Evolutionary conservation across 2,329 filamentous ascomycete genomes (phyloP), one percentile per base, ranked within the genome.

Genomic region (Chaetothyriales sp.): DNA sequence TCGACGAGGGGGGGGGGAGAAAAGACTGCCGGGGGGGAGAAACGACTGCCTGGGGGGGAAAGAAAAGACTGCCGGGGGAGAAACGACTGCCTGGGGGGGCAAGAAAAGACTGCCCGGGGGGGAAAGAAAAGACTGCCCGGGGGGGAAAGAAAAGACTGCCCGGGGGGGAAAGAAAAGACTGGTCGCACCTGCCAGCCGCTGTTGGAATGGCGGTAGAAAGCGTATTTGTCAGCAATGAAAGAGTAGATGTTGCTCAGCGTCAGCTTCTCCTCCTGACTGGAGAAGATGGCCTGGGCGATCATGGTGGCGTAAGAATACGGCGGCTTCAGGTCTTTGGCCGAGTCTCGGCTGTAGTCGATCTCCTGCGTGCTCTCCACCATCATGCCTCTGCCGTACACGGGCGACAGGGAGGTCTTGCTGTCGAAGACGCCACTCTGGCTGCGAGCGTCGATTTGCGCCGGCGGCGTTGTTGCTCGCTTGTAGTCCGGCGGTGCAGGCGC

Each of bases 221-320:
- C 83, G 65, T 97, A 98, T 60, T 86, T 85, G 2, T 82, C 80
- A 70, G 83, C 92, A 64, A 98, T 97, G 70, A 85, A 95, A 49
- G 82, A 84, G 70, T 98, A 98, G 52, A 98, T 98, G 60, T 87
- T 89, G 62, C 85, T 85, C 47, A 98, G 70, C 2, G 92, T 95
- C 50, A 95, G 76, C 67, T 94, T 94, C 65, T 94, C 85, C 54
- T 95, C 89, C 1, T 81, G 75, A 2, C 85, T 89, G 37, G 85
- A 86, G 59, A 95, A 77, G 57, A 98, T 97, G 1, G 92, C 92
- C 69, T 97, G 92, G 0, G 89, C 92, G 58, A 98, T 98, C 74
- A 98, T 81, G 65, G 94, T 88, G 2, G 92, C 89, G 68, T 98
- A 98, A 67, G 90, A 97, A 67, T 86, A 95, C 46, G 89, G 86